These are phyloP conservation scores for Suhomyces pyralidae DNA, from an alignment of 805 yeast genomes.

Conservation along the genomic window DNA sequence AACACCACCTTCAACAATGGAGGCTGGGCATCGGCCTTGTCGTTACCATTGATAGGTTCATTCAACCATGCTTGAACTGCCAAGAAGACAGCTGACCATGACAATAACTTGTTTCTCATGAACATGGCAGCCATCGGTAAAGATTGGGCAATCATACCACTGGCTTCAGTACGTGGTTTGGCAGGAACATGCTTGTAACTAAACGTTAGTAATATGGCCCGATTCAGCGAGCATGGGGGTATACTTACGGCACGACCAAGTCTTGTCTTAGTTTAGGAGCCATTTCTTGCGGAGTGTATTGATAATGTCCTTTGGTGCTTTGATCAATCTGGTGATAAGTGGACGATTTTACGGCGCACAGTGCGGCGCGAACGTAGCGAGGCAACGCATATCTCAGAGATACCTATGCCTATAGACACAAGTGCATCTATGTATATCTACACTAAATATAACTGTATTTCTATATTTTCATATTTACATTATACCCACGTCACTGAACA, in stretches of 20 bases:
- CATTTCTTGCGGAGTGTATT: slow-evolving; percentile 10
- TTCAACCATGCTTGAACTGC: slow-evolving; percentile 48
- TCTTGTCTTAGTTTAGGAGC: slow-evolving; percentile 30
- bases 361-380: not conserved
- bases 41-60: slow-evolving; percentile 30
- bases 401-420: not conserved
- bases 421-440: not conserved
- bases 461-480: too few species aligned
- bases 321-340: not conserved
- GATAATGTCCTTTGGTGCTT: not conserved
- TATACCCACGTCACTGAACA: not conserved
- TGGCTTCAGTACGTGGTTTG: slow-evolving; percentile 43
- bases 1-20: slow-evolving; percentile 46
- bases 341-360: not conserved
- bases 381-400: not conserved
- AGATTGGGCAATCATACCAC: slow-evolving; percentile 50
- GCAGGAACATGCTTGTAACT: slow-evolving; percentile 51
- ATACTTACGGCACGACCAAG: slow-evolving; percentile 32
- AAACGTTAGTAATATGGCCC: not conserved
- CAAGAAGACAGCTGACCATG: slow-evolving; percentile 56
- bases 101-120: slow-evolving; percentile 53
- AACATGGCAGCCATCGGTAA: slow-evolving; percentile 72
- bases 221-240: not conserved
- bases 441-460: not conserved
- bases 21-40: slow-evolving; percentile 36